Evolutionary conservation across 2,329 filamentous ascomycete species (phyloP), one percentile per base, ranked within the genome.

Genomic region (Atkinsonella texensis): DNA sequence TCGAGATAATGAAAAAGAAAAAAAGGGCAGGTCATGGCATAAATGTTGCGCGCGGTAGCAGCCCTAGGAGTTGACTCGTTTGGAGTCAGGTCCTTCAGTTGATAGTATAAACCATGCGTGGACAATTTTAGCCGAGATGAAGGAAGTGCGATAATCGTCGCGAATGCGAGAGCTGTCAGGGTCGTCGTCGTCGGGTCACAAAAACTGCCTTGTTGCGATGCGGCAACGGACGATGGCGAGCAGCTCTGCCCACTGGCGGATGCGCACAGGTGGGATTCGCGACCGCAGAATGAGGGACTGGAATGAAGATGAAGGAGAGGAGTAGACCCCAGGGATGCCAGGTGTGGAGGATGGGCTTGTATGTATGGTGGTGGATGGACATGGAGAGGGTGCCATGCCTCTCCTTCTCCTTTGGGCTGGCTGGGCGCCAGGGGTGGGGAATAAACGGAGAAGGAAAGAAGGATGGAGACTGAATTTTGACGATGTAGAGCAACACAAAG

Each of bases 281-380:
- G 52, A 51, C 41, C n/a, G 48, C 59, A 63, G 63, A 66, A 62
- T 56, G 65, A 65, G 58, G 54, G 65, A 67, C 61, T 62, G 61
- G 60, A 62, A 53, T 48, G 52, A 56, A 57, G 60, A 59, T 55
- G 60, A 56, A 56, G 55, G 55, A 57, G 57, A 58, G 58, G 59
- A 55, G 57, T 57, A 57, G 55, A 57, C 58, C 58, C 57, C 46
- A 46, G 50, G 51, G 52, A 40, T 50, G 12, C 18, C 40, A 39
- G 48, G 50, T 46, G 54, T 48, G 49, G 52, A 47, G 50, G 52
- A 52, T 51, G 46, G 49, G 52, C 51, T 52, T 54, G 54, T 59
- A 58, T 56, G 58, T 52, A 55, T 44, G 28, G 46, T 20, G 41
- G 48, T 39, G 48, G 48, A 13, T 50, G 20, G 20, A 23, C n/a